phyloP scores from a whole-genome alignment of 192 early-diverging fungal species.

The Linnemannia hyalina region DNA sequence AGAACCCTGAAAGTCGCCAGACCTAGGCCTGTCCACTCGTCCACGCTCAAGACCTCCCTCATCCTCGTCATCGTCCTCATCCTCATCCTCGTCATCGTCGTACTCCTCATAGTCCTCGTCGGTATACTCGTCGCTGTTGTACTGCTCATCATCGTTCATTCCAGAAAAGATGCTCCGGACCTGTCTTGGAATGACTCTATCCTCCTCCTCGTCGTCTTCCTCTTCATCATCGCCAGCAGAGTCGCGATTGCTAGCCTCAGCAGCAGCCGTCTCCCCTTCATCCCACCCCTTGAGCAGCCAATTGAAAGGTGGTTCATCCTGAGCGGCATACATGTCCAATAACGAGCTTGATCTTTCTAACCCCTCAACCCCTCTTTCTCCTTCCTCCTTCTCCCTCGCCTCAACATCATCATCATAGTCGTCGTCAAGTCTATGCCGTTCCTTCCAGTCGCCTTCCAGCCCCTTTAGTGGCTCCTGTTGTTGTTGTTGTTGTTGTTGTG shows the following conservation, averaged over 20 bases:
- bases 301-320: neutral
- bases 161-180: conserved; percentile 1
- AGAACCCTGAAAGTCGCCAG: neutral
- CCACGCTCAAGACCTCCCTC: neutral
- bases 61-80: neutral
- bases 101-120: neutral
- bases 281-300: conserved; percentile 2
- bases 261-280: neutral
- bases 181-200: neutral
- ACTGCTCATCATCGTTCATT: conserved; percentile 4
- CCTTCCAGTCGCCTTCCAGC: neutral
- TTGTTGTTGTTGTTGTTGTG: neutral
- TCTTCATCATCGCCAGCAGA: neutral
- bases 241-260: neutral
- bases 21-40: neutral
- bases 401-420: conserved; percentile 9
- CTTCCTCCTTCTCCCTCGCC: conserved; percentile 6
- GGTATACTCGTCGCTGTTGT: conserved; percentile 8
- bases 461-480: conserved; percentile 3
- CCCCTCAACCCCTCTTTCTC: neutral
- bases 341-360: neutral
- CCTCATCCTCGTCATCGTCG: conserved; percentile 1
- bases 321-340: neutral
- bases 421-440: neutral
- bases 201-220: conserved; percentile 23